phyloP scores from a whole-genome alignment of 192 early-diverging fungal species.

The Coemansia sp. region DNA sequence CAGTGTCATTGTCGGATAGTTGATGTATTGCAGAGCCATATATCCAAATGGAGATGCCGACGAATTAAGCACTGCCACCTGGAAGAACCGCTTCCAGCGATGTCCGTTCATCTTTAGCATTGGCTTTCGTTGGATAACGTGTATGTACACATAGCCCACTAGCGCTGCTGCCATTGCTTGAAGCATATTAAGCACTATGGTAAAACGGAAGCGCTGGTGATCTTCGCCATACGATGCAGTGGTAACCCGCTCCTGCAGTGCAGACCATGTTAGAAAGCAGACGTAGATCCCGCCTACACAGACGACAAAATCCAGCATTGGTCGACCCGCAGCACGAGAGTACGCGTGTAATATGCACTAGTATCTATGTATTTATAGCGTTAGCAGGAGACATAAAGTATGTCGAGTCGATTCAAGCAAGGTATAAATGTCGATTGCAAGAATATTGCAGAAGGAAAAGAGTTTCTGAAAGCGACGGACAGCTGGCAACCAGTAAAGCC shows the following conservation, averaged over 20 bases:
- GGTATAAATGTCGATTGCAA: neutral
- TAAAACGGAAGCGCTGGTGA: constrained; percentile 75
- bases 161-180: constrained; percentile 78
- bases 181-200: constrained; percentile 86
- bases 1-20: constrained; percentile 96
- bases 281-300: constrained; percentile 85
- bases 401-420: constrained; percentile 4
- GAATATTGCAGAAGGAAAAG: neutral
- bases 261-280: constrained; percentile 96
- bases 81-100: constrained; percentile 65
- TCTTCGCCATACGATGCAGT: constrained; percentile 75
- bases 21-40: constrained; percentile 87
- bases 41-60: constrained; percentile 90
- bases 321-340: neutral
- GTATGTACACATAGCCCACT: constrained; percentile 76
- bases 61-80: constrained; percentile 73
- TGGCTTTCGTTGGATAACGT: constrained; percentile 49
- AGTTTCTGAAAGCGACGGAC: neutral
- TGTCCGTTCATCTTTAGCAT: constrained; percentile 48
- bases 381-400: neutral
- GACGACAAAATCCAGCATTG: constrained; percentile 63
- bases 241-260: constrained; percentile 90
- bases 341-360: neutral
- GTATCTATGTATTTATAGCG: no score
- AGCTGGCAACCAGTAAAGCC: neutral